Base-by-base conservation (phyloP, 2,329 filamentous ascomycete genomes). In the Hypoxylon sp. region DNA sequence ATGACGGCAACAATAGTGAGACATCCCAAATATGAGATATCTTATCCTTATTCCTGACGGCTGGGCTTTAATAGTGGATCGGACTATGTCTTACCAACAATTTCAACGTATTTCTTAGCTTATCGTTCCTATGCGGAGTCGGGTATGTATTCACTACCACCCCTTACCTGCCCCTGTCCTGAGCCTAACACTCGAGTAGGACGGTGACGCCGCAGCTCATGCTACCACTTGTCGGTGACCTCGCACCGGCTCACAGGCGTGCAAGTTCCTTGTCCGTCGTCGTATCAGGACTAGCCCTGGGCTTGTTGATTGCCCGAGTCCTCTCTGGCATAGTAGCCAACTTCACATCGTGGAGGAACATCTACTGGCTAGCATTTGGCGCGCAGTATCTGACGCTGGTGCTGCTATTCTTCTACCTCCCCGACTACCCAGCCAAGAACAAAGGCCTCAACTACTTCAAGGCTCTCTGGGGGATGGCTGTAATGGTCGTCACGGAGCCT, bases 171-270 rank as follows among this genome's bases (percentile, higher is more conserved):
- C 88, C 85, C 5, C 85, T 33, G 13, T 24, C 20, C 7, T 47
- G n/a, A 1, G 8, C 40, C 55, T 62, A 37, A 61, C 41, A n/a
- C 5, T 43, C 6, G 5, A 15, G 1, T 35, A 73, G 71, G 21
- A 74, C 72, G 4, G 71, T 74, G 5, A 74, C 71, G 7, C 72
- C 72, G 38, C 81, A 83, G 72, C 72, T 83, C 26, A 89, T 90
- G 87, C 81, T 90, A n/a, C 88, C 88, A 0, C 77, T 90, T 0
- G 88, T 90, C 1, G 87, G 86, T 2, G 87, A 90, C 63, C 79
- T 90, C 2, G 87, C 86, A 0, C 87, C 87, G 0, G 79, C 84
- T 0, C 74, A 84, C 42, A 79, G 82, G 11, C 82, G 87, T 8
- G 87, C 87, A 2, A 79, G 84, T 13, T 83, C 86, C 1, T 77